A percentile compares a stretch with the other conserved stretches of the same genome.
These are phyloP conservation scores for Diaporthe amygdali DNA, from an alignment of 2,329 filamentous ascomycete species.

Conservation along the genomic window DNA sequence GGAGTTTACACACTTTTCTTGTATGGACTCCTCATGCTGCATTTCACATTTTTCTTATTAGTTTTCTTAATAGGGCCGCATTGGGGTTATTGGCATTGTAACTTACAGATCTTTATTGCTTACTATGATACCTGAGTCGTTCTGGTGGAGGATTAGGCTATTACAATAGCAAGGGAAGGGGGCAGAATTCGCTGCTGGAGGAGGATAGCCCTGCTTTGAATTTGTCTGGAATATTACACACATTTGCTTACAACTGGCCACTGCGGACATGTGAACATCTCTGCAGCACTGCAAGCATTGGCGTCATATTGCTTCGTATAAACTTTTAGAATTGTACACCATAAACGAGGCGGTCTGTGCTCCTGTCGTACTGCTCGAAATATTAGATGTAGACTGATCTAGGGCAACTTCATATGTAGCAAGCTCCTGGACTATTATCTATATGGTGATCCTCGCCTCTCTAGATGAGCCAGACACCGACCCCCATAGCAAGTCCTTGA, in stretches of 20 bases:
- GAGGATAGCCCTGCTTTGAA: neutral
- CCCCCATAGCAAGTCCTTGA: neutral
- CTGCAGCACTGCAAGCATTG: neutral
- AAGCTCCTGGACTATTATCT: neutral
- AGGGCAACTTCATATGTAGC: neutral
- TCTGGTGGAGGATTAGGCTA: slow-evolving; percentile 6
- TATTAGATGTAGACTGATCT: neutral
- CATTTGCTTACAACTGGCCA: neutral
- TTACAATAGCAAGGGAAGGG: neutral
- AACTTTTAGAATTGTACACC: too few relatives aligned
- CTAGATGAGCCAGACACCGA: neutral
- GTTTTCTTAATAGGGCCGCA: neutral
- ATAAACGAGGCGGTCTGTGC: neutral
- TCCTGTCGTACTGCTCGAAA: neutral
- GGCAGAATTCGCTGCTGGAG: slow-evolving; percentile 19
- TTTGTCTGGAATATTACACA: slow-evolving; percentile 17
- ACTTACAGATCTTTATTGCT: slow-evolving; percentile 19
- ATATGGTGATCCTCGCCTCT: neutral
- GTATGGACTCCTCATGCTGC: slow-evolving; percentile 23
- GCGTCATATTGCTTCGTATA: too few relatives aligned
- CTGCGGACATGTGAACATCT: neutral
- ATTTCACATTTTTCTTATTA: neutral
- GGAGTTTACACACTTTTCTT: slow-evolving; percentile 1
- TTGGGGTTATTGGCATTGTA: slow-evolving; percentile 28
- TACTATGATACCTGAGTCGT: slow-evolving; percentile 21